Evolutionary conservation across 345 rosid species (phyloP).

Genomic region (Kandelia obovata): DNA sequence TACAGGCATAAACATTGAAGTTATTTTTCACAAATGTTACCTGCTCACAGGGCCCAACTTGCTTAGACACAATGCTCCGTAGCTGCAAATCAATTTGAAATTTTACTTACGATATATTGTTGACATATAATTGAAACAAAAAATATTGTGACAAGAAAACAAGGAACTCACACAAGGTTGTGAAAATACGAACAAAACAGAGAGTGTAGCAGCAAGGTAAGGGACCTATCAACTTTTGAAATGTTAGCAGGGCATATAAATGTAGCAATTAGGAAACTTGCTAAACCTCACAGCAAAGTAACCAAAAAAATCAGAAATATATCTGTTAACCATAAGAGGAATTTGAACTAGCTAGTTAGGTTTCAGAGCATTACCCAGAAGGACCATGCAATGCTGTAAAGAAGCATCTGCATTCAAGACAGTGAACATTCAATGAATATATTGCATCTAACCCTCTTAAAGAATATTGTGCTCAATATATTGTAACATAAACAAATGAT

Average conservation of each 20-base stretch:
- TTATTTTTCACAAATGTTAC: conserved; percentile 28
- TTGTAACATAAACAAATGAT: neutral
- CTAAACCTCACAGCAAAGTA: neutral
- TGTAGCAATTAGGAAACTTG: neutral
- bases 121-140: neutral
- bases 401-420: conserved; percentile 58
- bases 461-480: no score
- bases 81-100: conserved; percentile 39
- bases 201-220: conserved; percentile 63
- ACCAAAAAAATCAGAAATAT: neutral
- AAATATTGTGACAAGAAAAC: neutral
- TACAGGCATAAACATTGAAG: neutral
- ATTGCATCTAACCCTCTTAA: neutral
- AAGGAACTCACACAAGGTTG: conserved; percentile 70
- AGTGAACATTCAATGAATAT: conserved; percentile 1
- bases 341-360: conserved; percentile 1
- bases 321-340: neutral
- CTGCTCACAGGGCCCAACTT: conserved; percentile 79
- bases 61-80: conserved; percentile 83
- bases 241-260: conserved; percentile 17
- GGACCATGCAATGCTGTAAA: conserved; percentile 81
- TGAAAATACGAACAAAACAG: conserved; percentile 53
- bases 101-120: neutral
- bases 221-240: conserved; percentile 55
- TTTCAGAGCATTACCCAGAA: conserved; percentile 52